Conservation (phyloP, 2,329 filamentous ascomycete genomes). For the Penicillium sp. region DNA sequence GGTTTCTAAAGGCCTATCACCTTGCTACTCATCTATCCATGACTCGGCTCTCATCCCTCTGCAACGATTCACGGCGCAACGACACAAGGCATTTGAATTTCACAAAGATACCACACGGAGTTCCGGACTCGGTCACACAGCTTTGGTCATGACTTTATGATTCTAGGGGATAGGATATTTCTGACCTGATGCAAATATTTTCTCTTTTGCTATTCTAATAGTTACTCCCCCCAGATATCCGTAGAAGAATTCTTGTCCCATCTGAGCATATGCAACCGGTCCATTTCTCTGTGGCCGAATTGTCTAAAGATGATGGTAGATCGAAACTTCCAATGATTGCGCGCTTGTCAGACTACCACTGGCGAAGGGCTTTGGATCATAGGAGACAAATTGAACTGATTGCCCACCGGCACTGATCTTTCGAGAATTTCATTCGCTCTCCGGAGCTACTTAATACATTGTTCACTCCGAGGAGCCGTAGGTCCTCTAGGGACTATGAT, state of each 20-base stretch:
- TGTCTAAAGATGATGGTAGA: slow-evolving; percentile 53
- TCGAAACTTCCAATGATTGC: slow-evolving; percentile 21
- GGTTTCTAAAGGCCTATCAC: background rate
- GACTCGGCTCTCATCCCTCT: background rate
- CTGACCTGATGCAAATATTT: background rate
- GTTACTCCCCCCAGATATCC: background rate
- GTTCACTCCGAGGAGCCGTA: no score
- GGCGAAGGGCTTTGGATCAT: slow-evolving; percentile 8
- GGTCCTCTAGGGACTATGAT: no score
- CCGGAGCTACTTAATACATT: no score
- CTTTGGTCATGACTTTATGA: slow-evolving; percentile 2
- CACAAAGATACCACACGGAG: slow-evolving; percentile 12
- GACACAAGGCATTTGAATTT: background rate
- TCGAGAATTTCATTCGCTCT: no score
- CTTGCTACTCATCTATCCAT: background rate
- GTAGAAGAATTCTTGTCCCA: slow-evolving; percentile 21
- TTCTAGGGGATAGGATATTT: background rate
- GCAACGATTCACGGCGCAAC: slow-evolving; percentile 19
- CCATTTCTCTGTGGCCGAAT: slow-evolving; percentile 36
- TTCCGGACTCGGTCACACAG: slow-evolving; percentile 9
- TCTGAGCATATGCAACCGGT: slow-evolving; percentile 38
- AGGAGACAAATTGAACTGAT: slow-evolving; percentile 9
- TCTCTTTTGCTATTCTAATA: background rate
- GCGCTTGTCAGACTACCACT: slow-evolving; percentile 12
- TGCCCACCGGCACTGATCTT: background rate